Conservation (phyloP, 352 stramenopile species). For the Hyaloperonospora arabidopsidis region DNA sequence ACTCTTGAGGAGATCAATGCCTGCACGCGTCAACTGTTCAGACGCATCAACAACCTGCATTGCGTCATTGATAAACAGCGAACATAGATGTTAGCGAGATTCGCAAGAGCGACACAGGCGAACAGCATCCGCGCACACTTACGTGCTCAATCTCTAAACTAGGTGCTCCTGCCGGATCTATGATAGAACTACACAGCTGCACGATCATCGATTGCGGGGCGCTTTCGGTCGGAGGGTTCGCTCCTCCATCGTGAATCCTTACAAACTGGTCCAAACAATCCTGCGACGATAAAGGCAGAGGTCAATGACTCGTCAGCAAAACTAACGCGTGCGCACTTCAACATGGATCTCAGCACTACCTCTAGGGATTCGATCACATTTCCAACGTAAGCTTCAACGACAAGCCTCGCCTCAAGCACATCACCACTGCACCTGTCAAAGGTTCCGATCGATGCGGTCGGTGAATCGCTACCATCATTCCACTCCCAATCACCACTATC, state of each 20-base stretch:
- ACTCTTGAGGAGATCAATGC: constrained; percentile 76
- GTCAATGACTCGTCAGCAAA: constrained; percentile 6
- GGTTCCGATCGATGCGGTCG: constrained; percentile 4
- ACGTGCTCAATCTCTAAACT: constrained; percentile 47
- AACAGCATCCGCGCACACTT: constrained; percentile 7
- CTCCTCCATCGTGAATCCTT: constrained; percentile 28
- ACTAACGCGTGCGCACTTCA: not conserved
- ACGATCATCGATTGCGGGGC: constrained; percentile 32
- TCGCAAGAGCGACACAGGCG: not conserved
- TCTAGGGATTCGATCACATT: constrained; percentile 37
- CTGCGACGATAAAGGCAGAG: constrained; percentile 20
- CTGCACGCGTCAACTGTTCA: constrained; percentile 63
- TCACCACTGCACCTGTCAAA: constrained; percentile 9
- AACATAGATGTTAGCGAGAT: not conserved
- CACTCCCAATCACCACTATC: constrained; percentile 65
- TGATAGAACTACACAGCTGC: constrained; percentile 39
- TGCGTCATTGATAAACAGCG: constrained; percentile 3
- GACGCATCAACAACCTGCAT: constrained; percentile 63
- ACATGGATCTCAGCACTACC: constrained; percentile 25
- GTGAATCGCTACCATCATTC: constrained; percentile 32
- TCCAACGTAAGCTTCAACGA: constrained; percentile 41
- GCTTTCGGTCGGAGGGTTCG: constrained; percentile 6
- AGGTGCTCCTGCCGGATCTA: constrained; percentile 20
- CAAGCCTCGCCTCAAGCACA: constrained; percentile 23
- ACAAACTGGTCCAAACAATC: constrained; percentile 58